Evolutionary conservation across 768 basidiomycete genomes (phyloP), one percentile per base, ranked within the genome.

Genomic region (Macrolepiota fuliginosa): DNA sequence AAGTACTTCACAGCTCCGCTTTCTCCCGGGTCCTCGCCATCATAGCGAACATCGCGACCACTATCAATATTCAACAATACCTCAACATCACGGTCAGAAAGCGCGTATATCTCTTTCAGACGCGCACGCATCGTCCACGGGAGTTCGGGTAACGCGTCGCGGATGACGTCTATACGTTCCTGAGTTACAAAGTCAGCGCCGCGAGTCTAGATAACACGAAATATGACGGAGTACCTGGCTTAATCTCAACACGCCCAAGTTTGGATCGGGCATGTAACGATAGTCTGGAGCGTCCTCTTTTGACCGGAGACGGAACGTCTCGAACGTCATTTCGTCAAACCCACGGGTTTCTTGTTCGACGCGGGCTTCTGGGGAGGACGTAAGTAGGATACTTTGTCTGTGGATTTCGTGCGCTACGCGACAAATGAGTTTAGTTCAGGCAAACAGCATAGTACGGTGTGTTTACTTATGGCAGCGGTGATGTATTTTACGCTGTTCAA

Each of bases 241-340:
- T 6, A 91, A 68, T 35, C 84, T 69, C 4, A 98, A 75, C 0
- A 87, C 83, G 0, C 94, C 94, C 1, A 98, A 75, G 71, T 98
- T 98, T 0, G 94, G 88, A 71, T 99, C 97, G 0, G 97, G 97
- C 93, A 99, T 96, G 76, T 98, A 98, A 17, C 92, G 84, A 72
- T 98, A 99, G 72, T 99, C 97, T 1, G 92, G 94, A 0, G 94
- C 90, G 66, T 95, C 91, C 67, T 97, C 97, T 74, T 99, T 98
- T 50, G 85, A 87, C 45, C 97, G 82, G 45, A 98, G 74, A 35
- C 79, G 82, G 74, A 86, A 95, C 0, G 97, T 98, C 70, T 90
- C 83, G 35, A 88, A 88, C 2, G 81, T 85, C 61, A 87, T 76
- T 68, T 95, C 92, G 71, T 98, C 86, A 67, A 95, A 94, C 1